phyloP scores from a whole-genome alignment of 1,139 yeast species.

The Taphrina wiesneri region DNA sequence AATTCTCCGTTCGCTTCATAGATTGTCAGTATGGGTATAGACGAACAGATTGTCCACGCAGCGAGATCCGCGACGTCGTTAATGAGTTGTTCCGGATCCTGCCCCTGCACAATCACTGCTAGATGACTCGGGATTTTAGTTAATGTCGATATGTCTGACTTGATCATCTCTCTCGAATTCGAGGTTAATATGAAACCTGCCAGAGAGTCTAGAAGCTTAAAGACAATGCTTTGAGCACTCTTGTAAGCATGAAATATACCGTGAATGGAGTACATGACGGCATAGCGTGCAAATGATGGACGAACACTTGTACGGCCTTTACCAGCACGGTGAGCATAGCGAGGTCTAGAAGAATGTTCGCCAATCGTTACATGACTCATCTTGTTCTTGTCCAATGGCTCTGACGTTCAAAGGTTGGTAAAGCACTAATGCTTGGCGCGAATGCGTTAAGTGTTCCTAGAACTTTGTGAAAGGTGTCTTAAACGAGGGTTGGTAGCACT shows the following conservation, averaged over 20 bases:
- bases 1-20: constrained; percentile 73
- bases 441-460: no score
- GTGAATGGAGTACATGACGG: constrained; percentile 2
- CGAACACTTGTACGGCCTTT: neutral
- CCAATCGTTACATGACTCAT: neutral
- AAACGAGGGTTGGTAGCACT: no score
- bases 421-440: no score
- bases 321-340: constrained; percentile 5
- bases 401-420: no score
- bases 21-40: constrained; percentile 67
- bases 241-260: neutral
- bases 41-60: constrained; percentile 87
- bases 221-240: neutral
- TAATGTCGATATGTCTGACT: constrained; percentile 74
- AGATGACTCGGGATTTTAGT: constrained; percentile 74
- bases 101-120: constrained; percentile 74
- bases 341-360: neutral
- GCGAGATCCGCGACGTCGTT: constrained; percentile 73
- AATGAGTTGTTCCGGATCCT: constrained; percentile 80
- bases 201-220: neutral
- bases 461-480: no score
- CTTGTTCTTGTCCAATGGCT: neutral
- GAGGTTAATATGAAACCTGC: constrained; percentile 58
- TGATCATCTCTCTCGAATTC: constrained; percentile 57
- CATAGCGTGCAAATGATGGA: neutral